phyloP scores from a whole-genome alignment of 2,329 filamentous ascomycete species.

The Camptophora hylomeconis region DNA sequence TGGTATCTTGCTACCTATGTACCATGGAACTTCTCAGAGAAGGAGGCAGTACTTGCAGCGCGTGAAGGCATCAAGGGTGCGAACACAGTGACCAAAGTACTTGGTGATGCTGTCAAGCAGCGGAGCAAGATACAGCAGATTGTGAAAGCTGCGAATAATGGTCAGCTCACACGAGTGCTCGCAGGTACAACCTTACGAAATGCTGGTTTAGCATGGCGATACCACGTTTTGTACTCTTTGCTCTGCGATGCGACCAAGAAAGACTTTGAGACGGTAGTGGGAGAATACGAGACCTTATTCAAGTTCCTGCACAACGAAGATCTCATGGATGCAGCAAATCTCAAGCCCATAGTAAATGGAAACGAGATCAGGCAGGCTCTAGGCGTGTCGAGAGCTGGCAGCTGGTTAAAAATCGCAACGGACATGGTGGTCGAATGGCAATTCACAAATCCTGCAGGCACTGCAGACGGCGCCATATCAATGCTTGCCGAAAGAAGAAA shows the following conservation, averaged over 20 bases:
- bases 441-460: constrained; percentile 56
- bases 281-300: constrained; percentile 40
- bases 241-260: constrained; percentile 11
- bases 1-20: constrained; percentile 18
- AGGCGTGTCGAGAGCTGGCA: constrained; percentile 53
- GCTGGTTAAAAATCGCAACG: constrained; percentile 72
- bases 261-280: constrained; percentile 8
- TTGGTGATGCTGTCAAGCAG: constrained; percentile 16
- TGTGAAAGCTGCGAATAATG: constrained; percentile 7
- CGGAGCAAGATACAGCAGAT: constrained; percentile 7
- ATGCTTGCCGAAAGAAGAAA: constrained; percentile 41
- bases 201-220: constrained; percentile 14
- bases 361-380: constrained; percentile 57
- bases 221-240: constrained; percentile 14
- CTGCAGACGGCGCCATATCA: constrained; percentile 19
- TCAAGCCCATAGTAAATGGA: constrained; percentile 60
- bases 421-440: constrained; percentile 81
- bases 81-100: constrained; percentile 16
- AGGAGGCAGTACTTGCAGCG: constrained; percentile 13
- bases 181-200: constrained; percentile 16
- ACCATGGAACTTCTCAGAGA: constrained; percentile 9
- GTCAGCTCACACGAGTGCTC: constrained; percentile 11
- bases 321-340: constrained; percentile 36
- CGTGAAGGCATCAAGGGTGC: constrained; percentile 19
- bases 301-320: constrained; percentile 35